Conservation (phyloP, 1,139 yeast species). For the Yamadazyma conglobata region DNA sequence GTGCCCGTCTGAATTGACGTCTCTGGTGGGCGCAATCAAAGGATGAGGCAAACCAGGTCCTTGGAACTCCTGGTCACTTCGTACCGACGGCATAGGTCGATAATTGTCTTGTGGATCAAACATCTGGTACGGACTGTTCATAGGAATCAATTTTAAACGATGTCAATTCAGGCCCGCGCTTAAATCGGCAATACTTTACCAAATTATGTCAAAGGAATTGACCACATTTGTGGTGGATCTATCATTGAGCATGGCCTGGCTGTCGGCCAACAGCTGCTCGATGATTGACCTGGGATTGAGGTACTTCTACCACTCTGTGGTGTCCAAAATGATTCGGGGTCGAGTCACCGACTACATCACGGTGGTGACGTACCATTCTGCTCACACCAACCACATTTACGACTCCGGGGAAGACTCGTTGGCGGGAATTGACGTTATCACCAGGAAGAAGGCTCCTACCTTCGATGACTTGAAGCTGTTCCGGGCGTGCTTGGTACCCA, state of each 20-base stretch:
- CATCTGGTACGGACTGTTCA: no score
- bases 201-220: constrained; percentile 41
- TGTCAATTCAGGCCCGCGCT: no score
- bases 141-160: no score
- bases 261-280: constrained; percentile 9
- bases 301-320: constrained; percentile 41
- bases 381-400: constrained; percentile 21
- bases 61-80: no score
- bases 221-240: constrained; percentile 56
- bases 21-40: no score
- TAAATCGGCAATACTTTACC: no score
- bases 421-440: constrained; percentile 25
- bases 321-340: constrained; percentile 43
- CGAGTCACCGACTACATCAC: constrained; percentile 58
- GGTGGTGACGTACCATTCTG: constrained; percentile 39
- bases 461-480: constrained; percentile 20
- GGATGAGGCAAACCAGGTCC: no score
- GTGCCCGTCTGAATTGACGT: no score
- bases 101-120: no score
- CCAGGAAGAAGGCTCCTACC: constrained; percentile 20
- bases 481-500: constrained; percentile 11
- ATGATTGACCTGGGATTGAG: constrained; percentile 33
- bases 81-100: no score
- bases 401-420: constrained; percentile 17
- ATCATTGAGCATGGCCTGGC: constrained; percentile 38